Conservation (phyloP, 2,329 filamentous ascomycete genomes). For the Neurospora sp. region DNA sequence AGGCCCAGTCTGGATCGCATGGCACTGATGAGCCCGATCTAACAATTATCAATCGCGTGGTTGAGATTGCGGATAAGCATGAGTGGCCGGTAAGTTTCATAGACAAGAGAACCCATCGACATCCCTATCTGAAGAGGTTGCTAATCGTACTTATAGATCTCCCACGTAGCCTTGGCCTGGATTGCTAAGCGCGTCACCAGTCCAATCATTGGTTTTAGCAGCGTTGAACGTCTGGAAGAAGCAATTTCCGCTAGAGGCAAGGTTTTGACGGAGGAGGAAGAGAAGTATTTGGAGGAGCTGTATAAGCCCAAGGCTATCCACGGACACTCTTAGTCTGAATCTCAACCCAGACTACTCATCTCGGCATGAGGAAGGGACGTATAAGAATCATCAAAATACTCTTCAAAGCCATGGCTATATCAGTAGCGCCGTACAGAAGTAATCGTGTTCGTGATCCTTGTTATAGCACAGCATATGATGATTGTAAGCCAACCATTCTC, state of each 20-base stretch:
- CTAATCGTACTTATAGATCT: conserved; percentile 36
- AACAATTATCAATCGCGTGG: conserved; percentile 20
- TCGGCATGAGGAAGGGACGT: neutral
- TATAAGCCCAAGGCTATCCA: conserved; percentile 44
- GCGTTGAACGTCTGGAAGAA: conserved; percentile 50
- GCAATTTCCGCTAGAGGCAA: conserved; percentile 38
- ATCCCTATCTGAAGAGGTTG: neutral
- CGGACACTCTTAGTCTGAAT: conserved; percentile 22
- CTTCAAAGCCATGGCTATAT: neutral
- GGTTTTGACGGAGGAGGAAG: conserved; percentile 47
- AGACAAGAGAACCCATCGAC: neutral
- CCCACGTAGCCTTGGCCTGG: conserved; percentile 57
- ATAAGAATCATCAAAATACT: neutral
- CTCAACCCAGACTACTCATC: neutral
- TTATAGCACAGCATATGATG: neutral
- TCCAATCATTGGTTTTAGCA: conserved; percentile 55
- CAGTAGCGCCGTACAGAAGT: neutral
- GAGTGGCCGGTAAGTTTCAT: conserved; percentile 18
- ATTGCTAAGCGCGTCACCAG: conserved; percentile 41
- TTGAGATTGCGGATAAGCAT: conserved; percentile 21
- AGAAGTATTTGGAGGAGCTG: conserved; percentile 51
- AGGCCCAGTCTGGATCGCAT: conserved; percentile 18
- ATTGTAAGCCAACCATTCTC: neutral
- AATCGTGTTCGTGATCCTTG: no score
- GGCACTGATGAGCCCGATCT: conserved; percentile 26